Base-by-base conservation (phyloP, 2,329 filamentous ascomycete species). In the Colletotrichum agaves region DNA sequence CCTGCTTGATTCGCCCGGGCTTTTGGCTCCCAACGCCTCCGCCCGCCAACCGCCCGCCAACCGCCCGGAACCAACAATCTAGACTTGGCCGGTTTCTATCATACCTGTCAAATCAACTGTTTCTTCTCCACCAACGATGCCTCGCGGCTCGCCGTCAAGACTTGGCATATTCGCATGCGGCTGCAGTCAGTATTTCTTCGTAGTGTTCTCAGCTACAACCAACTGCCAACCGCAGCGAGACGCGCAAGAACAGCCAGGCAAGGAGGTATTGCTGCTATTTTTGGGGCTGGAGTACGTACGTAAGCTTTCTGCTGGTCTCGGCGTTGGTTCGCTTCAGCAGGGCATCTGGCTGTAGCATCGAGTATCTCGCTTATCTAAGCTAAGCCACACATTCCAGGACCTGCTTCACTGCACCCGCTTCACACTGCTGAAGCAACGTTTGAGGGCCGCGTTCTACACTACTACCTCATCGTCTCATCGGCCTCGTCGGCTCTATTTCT, bases 261-360 rank as follows among this genome's bases (percentile, higher is more conserved):
- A 7, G 27, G 31, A 59, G 13, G 39, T 21, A 12, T n/a, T 59
- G 65, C 21, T 65, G 23, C 65, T 68, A 68, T 68, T 64, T 60
- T 68, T 64, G 65, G 65, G 19, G 33, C 47, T 52, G 23, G 44
- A 41, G 44, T 37, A n/a, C n/a, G n/a, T n/a, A n/a, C n/a, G n/a
- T n/a, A n/a, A n/a, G n/a, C n/a, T n/a, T n/a, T n/a, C n/a, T n/a
- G n/a, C 19, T 61, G 56, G 39, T 56, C 33, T 53, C 46, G 19
- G 33, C 44, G 27, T 37, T 31, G 31, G 52, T n/a, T 39, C 21
- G 23, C 47, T 41, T 60, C 55, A 23, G 35, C n/a, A n/a, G n/a
- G n/a, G n/a, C 35, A 37, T 12, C 11, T 37, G 13, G 35, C 35
- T 2, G 35, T 37, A 12, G 11, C 33, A 27, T 13, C 46, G 17